Evolutionary conservation across 768 basidiomycete genomes (phyloP).

Genomic region (Kwoniella botswanensis): DNA sequence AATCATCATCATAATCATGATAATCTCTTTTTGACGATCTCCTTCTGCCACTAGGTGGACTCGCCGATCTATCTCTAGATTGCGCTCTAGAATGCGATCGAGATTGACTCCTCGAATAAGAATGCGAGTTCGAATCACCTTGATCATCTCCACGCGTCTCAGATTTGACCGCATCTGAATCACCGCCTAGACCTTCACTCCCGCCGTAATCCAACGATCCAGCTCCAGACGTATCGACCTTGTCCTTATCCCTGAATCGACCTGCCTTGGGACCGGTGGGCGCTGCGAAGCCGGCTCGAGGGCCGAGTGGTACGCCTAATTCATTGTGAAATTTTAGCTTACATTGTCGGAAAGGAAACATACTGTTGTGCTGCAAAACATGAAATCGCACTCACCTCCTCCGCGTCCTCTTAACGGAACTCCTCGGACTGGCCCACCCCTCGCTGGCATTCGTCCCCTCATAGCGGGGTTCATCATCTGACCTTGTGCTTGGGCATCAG

Average conservation of each 20-base stretch:
- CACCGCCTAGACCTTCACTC: slow-evolving; percentile 15
- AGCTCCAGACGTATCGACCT: slow-evolving; percentile 37
- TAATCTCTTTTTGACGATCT: background rate
- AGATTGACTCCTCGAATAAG: slow-evolving; percentile 1
- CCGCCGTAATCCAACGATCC: slow-evolving; percentile 45
- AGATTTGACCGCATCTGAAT: slow-evolving; percentile 2
- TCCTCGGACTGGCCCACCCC: slow-evolving; percentile 38
- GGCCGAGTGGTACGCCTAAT: slow-evolving; percentile 38
- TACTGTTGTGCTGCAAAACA: no score
- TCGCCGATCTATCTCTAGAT: slow-evolving; percentile 16
- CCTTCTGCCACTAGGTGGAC: slow-evolving; percentile 11
- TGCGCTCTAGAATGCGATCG: slow-evolving; percentile 7
- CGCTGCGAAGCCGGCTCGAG: slow-evolving; percentile 37
- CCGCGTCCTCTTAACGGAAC: slow-evolving; percentile 41
- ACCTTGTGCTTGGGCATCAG: slow-evolving; percentile 13
- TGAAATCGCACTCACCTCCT: slow-evolving; percentile 34
- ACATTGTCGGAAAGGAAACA: no score
- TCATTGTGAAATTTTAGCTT: background rate
- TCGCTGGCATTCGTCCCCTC: slow-evolving; percentile 32
- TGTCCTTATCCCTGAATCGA: slow-evolving; percentile 53
- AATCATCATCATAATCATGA: slow-evolving; percentile 1
- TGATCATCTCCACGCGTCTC: slow-evolving; percentile 1
- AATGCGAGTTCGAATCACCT: slow-evolving; percentile 7
- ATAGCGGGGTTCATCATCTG: background rate
- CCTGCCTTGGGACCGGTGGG: slow-evolving; percentile 54